Conservation (phyloP, 2,329 filamentous ascomycete species). For the Scytalidium sp. region DNA sequence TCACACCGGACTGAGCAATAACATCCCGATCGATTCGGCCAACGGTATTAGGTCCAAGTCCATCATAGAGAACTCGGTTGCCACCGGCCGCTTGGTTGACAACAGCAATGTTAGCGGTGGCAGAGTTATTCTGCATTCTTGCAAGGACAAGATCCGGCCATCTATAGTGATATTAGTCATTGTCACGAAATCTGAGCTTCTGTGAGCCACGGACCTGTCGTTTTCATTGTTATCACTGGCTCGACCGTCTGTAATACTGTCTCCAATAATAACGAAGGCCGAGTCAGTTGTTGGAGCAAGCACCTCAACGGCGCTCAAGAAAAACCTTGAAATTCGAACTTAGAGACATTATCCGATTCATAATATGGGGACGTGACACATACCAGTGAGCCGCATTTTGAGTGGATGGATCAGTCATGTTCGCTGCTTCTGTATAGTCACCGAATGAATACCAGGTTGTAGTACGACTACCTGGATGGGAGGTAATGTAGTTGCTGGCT, state of each 20-base stretch:
- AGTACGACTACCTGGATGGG: conserved; percentile 63
- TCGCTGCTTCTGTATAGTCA: conserved; percentile 48
- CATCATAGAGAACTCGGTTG: conserved; percentile 61
- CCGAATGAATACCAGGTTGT: conserved; percentile 58
- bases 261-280: conserved; percentile 54
- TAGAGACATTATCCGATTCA: no score
- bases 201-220: conserved; percentile 39
- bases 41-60: conserved; percentile 59
- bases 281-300: conserved; percentile 41
- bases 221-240: conserved; percentile 60
- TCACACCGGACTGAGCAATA: conserved; percentile 52
- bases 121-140: conserved; percentile 43
- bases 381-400: conserved; percentile 36
- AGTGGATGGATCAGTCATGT: conserved; percentile 38
- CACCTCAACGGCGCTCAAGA: conserved; percentile 57
- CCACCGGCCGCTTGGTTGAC: conserved; percentile 67
- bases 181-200: neutral
- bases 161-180: conserved; percentile 20
- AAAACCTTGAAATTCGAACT: conserved; percentile 55
- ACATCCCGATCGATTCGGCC: conserved; percentile 63
- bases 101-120: conserved; percentile 49
- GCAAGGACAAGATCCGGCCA: conserved; percentile 57
- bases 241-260: conserved; percentile 67
- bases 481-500: conserved; percentile 53
- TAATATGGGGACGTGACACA: no score